A percentile compares a stretch with the other conserved stretches of the same genome.
phyloP scores from a whole-genome alignment of 306 rosid genomes.

The Malus sieversii region DNA sequence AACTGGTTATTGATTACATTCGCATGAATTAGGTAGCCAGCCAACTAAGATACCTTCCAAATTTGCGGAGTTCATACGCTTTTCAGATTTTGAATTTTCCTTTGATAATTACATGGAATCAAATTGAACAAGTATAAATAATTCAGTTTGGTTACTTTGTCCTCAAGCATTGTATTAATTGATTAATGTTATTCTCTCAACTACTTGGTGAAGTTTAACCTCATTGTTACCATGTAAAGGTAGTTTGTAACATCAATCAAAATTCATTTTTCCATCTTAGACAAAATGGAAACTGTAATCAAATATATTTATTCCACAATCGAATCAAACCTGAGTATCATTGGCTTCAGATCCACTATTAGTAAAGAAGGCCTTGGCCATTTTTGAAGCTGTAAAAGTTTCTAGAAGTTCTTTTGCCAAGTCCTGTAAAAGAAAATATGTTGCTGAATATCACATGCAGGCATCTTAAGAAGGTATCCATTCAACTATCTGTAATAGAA shows the following conservation, averaged over 20 bases:
- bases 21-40: neutral
- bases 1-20: neutral
- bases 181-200: neutral
- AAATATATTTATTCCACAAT: slow-evolving; percentile 15
- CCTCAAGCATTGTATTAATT: neutral
- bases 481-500: neutral
- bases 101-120: neutral
- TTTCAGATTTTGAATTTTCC: neutral
- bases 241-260: neutral
- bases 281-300: neutral
- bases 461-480: neutral
- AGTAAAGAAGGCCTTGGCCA: slow-evolving; percentile 84
- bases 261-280: neutral
- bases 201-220: neutral
- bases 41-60: neutral
- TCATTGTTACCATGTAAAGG: neutral
- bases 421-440: slow-evolving; percentile 47
- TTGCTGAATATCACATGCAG: slow-evolving; percentile 11
- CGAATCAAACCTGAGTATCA: slow-evolving; percentile 73
- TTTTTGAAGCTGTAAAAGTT: slow-evolving; percentile 64
- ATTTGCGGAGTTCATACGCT: neutral
- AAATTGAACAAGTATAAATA: neutral
- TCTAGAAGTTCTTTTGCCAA: slow-evolving; percentile 80
- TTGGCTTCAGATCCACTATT: slow-evolving; percentile 98
- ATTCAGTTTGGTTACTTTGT: neutral